A percentile compares a stretch with the other conserved stretches of the same genome.
Conservation (phyloP, 2,329 filamentous ascomycete genomes). For the Fusarium newnesense region DNA sequence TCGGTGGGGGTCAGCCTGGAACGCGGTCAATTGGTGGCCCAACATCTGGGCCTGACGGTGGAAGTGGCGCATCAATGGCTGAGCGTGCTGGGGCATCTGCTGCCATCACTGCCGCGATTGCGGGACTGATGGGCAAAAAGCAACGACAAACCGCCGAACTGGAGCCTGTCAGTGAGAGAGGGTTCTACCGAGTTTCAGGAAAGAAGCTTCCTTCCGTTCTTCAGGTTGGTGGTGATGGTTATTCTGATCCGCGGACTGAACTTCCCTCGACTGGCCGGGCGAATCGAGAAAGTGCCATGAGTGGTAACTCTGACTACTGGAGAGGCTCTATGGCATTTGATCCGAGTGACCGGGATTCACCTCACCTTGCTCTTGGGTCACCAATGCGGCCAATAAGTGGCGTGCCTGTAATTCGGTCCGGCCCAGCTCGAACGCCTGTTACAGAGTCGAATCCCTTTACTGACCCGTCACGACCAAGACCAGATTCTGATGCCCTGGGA, state of each 20-base stretch:
- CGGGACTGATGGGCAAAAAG: conserved; percentile 57
- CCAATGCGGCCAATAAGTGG: conserved; percentile 71
- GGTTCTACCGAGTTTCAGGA: conserved; percentile 73
- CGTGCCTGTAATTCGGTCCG: conserved; percentile 69
- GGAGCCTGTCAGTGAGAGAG: conserved; percentile 60
- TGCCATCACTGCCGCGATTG: conserved; percentile 61
- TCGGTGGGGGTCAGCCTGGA: conserved; percentile 53
- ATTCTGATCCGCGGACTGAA: conserved; percentile 56
- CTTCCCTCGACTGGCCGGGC: conserved; percentile 36
- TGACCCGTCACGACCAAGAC: conserved; percentile 46
- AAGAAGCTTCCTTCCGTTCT: conserved; percentile 72
- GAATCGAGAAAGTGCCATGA: conserved; percentile 53
- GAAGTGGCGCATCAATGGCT: conserved; percentile 52
- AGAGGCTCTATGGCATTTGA: conserved; percentile 62
- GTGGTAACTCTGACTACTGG: conserved; percentile 63
- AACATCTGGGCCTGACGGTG: conserved; percentile 24
- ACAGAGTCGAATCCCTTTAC: conserved; percentile 64
- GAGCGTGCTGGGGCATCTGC: conserved; percentile 53
- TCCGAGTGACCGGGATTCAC: conserved; percentile 47
- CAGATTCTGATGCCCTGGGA: conserved; percentile 41
- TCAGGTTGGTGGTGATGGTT: conserved; percentile 71
- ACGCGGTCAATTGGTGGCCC: conserved; percentile 37
- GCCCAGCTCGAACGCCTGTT: conserved; percentile 72
- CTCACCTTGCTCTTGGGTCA: conserved; percentile 62
- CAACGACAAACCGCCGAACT: conserved; percentile 37